Conservation (phyloP, 1,284 basidiomycete genomes). For the Kwoniella shivajii region DNA sequence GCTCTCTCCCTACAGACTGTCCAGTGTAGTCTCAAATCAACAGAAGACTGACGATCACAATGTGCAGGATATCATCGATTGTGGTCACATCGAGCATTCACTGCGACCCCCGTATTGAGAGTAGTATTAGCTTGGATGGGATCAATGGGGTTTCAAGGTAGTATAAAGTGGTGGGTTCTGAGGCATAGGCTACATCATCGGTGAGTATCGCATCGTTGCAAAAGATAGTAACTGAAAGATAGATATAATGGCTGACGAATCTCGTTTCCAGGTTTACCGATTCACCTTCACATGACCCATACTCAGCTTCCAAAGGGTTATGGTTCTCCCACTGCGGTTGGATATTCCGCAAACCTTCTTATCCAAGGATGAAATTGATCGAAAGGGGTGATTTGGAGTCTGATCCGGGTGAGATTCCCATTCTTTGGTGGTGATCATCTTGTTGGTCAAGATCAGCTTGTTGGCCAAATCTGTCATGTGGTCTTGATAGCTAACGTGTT, state of each 20-base stretch:
- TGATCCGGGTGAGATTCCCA: conserved; percentile 63
- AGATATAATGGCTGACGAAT: too few relatives aligned
- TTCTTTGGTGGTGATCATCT: neutral
- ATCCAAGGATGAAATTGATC: conserved; percentile 65
- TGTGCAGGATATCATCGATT: conserved; percentile 69
- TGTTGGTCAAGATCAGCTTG: neutral
- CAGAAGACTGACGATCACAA: too few relatives aligned
- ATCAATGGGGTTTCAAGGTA: conserved; percentile 69
- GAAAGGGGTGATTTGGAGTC: conserved; percentile 70
- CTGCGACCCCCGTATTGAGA: conserved; percentile 62
- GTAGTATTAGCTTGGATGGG: conserved; percentile 66
- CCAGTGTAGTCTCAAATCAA: too few relatives aligned
- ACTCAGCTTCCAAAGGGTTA: conserved; percentile 71
- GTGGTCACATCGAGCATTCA: conserved; percentile 72
- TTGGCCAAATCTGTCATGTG: conserved; percentile 1
- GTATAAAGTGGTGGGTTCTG: conserved; percentile 69
- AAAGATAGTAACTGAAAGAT: too few relatives aligned
- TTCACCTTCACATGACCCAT: conserved; percentile 70
- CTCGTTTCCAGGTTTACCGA: conserved; percentile 64
- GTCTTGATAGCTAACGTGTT: conserved; percentile 3
- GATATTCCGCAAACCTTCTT: conserved; percentile 76
- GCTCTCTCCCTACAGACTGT: too few relatives aligned
- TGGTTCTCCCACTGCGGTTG: conserved; percentile 79
- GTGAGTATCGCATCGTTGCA: conserved; percentile 41
- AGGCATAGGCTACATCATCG: conserved; percentile 76